phyloP scores from a whole-genome alignment of 352 stramenopile genomes.

The Elongisporangium senticosum region DNA sequence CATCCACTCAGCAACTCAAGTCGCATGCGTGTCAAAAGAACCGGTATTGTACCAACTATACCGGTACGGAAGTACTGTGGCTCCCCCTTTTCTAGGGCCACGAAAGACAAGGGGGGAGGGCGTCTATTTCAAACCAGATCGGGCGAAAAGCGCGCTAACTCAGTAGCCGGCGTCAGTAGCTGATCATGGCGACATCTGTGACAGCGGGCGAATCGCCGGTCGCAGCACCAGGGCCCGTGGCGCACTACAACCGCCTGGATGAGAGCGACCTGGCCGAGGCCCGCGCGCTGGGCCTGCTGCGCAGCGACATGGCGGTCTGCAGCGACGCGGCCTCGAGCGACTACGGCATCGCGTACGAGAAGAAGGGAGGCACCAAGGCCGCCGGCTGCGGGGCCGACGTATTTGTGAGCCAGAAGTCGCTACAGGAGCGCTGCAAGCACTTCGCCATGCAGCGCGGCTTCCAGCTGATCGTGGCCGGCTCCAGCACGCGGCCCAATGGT shows the following conservation, averaged over 20 bases:
- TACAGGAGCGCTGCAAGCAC: constrained; percentile 76
- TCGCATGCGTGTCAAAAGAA: background rate
- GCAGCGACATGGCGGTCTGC: constrained; percentile 34
- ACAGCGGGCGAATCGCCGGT: background rate
- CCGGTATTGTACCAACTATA: background rate
- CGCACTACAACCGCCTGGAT: constrained; percentile 60
- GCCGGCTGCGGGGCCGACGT: constrained; percentile 50
- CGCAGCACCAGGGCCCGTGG: constrained; percentile 13
- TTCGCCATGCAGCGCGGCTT: constrained; percentile 73
- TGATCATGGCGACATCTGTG: constrained; percentile 1
- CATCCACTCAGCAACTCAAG: too few relatives aligned
- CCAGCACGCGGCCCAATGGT: constrained; percentile 58
- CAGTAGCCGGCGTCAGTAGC: constrained; percentile 15
- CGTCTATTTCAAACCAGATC: background rate
- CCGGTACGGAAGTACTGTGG: background rate
- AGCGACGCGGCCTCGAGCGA: constrained; percentile 35
- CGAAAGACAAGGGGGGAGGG: too few relatives aligned
- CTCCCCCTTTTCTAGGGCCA: background rate
- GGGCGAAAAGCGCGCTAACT: background rate
- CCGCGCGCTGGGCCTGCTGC: constrained; percentile 39
- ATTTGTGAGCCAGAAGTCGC: constrained; percentile 49
- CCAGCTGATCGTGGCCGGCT: constrained; percentile 60
- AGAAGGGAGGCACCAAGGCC: constrained; percentile 50
- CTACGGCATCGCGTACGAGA: constrained; percentile 74
- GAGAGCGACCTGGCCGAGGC: constrained; percentile 47